A percentile compares a stretch with the other conserved stretches of the same genome.
phyloP scores from a whole-genome alignment of 2,329 filamentous ascomycete genomes.

The Hymenoscyphus fraxineus region DNA sequence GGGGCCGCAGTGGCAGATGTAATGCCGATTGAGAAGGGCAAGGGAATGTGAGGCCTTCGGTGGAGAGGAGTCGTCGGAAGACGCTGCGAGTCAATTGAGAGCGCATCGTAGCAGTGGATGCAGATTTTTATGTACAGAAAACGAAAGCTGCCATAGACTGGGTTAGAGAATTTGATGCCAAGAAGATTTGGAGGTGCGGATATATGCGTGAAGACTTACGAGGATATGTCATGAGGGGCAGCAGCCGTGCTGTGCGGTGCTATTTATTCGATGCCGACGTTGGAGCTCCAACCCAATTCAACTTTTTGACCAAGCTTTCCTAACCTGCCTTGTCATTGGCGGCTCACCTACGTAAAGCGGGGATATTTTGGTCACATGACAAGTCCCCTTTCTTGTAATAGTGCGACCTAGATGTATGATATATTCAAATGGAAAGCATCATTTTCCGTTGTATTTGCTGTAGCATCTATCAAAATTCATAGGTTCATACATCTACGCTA shows the following conservation, averaged over 20 bases:
- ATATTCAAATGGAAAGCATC: not conserved
- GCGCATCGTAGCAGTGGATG: conserved; percentile 43
- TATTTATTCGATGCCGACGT: not conserved
- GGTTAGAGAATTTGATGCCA: not conserved
- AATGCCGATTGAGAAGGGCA: conserved; percentile 29
- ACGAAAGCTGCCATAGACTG: not conserved
- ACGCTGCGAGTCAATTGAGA: conserved; percentile 58
- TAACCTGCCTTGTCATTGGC: too few species aligned
- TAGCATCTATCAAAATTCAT: conserved; percentile 3
- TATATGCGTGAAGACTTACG: conserved; percentile 12
- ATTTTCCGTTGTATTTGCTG: not conserved
- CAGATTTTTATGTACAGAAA: conserved; percentile 18
- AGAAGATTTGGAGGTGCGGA: not conserved
- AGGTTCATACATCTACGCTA: conserved; percentile 4
- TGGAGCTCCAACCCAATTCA: not conserved
- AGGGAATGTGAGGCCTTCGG: conserved; percentile 39
- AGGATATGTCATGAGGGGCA: conserved; percentile 19
- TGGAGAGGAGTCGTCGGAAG: conserved; percentile 53
- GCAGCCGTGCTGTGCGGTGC: conserved; percentile 9
- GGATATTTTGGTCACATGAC: too few species aligned
- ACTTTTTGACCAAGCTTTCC: not conserved
- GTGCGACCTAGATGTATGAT: too few species aligned
- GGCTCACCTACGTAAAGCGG: too few species aligned
- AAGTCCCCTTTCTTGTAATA: too few species aligned
- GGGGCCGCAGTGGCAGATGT: conserved; percentile 31